Evolutionary conservation across 805 yeast species (phyloP), one percentile per base, ranked within the genome.

Genomic region (Pichia kluyveri): DNA sequence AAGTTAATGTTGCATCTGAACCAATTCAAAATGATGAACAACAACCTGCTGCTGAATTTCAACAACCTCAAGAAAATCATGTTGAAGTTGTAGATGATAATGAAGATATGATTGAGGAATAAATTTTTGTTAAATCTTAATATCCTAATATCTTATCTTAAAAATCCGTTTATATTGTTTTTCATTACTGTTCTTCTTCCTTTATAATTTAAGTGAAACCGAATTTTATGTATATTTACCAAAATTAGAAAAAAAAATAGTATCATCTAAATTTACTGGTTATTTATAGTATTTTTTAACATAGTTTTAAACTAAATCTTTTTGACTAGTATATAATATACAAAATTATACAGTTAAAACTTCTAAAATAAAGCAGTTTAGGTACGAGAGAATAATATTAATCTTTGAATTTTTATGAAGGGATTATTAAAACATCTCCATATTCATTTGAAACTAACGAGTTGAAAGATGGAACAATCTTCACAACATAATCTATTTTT

Each of bases 71-170:
- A 38, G 45, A 43, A n/a, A 31, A 32, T 12, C 19, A 39, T 14
- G 40, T 26, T 28, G 52, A 17, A 10, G 27, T 38, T 6, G 42
- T 30, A 47, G 57, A 51, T 41, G 60, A 55, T 32, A 51, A 34
- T 23, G 60, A 58, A 23, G 59, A 55, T 32, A 56, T 56, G 49
- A 58, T 58, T 47, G 62, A 58, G 51, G 62, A 58, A 43, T 56
- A 43, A 43, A 6, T 10, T 12, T 14, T 19, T 19, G 23, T 19
- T 3, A 19, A 5, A 23, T 8, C 23, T 27, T 15, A 31, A 14
- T 34, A 10, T 14, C 17, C 5, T 15, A 15, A 5, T 32, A 32
- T 32, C n/a, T 32, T 14, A 12, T 32, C 10, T 8, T 32, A 32
- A 28, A 28, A 28, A 28, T 10, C 31, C 10, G 9, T 28, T 8